These are phyloP conservation scores for Cladobotryum mycophilum DNA, from an alignment of 2,329 filamentous ascomycete genomes.

Conservation along the genomic window DNA sequence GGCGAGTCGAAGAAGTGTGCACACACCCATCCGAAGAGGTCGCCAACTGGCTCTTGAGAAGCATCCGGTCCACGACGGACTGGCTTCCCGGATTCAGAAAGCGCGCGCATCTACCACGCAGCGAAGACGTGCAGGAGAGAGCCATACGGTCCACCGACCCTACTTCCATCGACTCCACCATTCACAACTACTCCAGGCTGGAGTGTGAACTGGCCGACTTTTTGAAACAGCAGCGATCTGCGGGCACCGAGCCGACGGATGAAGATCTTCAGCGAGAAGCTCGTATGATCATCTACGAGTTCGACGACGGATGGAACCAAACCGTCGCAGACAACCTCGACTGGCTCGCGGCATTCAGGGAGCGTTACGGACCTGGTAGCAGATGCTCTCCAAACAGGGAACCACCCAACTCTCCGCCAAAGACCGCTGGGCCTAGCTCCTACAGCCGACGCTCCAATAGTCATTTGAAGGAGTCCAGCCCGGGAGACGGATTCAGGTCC, in stretches of 20 bases:
- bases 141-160: slow-evolving; percentile 46
- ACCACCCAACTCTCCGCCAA: background rate
- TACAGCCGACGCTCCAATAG: background rate
- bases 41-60: slow-evolving; percentile 50
- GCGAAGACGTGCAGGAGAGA: slow-evolving; percentile 46
- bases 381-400: background rate
- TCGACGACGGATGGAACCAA: slow-evolving; percentile 58
- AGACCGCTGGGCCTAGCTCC: background rate
- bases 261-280: slow-evolving; percentile 50
- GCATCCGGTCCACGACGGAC: slow-evolving; percentile 41
- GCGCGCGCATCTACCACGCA: slow-evolving; percentile 51
- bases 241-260: slow-evolving; percentile 45
- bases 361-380: slow-evolving; percentile 32
- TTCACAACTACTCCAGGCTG: slow-evolving; percentile 52
- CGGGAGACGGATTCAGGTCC: background rate
- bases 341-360: slow-evolving; percentile 49
- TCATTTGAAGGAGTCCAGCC: background rate
- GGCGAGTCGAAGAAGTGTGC: slow-evolving; percentile 48
- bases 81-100: slow-evolving; percentile 53
- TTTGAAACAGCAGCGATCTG: slow-evolving; percentile 36
- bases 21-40: slow-evolving; percentile 43
- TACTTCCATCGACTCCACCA: slow-evolving; percentile 51
- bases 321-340: slow-evolving; percentile 51
- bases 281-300: slow-evolving; percentile 56
- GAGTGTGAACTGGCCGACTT: slow-evolving; percentile 52